Evolutionary conservation across 2,329 filamentous ascomycete genomes (phyloP).

Genomic region (Phyllachora maydis): DNA sequence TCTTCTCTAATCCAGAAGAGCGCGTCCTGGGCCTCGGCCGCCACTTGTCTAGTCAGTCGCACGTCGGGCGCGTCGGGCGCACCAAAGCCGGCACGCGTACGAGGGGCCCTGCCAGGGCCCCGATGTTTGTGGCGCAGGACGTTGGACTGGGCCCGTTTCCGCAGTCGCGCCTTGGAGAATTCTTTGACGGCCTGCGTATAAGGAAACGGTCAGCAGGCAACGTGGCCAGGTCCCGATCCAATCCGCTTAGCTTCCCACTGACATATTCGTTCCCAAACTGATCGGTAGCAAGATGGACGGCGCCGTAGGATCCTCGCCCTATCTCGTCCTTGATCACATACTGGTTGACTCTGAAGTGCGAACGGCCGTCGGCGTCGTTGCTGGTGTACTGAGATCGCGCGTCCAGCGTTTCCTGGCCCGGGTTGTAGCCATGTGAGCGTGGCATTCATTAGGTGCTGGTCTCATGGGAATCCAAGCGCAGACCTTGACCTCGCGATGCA

Average conservation of each 20-base stretch:
- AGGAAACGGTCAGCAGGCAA: slow-evolving; percentile 5
- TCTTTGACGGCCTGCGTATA: slow-evolving; percentile 69
- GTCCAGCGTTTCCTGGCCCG: slow-evolving; percentile 64
- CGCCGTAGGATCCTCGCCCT: slow-evolving; percentile 86
- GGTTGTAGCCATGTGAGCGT: not conserved
- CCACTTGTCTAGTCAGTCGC: slow-evolving; percentile 17
- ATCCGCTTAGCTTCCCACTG: slow-evolving; percentile 14
- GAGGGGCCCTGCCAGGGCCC: slow-evolving; percentile 2
- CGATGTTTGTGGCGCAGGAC: slow-evolving; percentile 30
- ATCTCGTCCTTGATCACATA: slow-evolving; percentile 91
- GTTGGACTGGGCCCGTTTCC: slow-evolving; percentile 79
- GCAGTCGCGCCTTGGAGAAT: slow-evolving; percentile 80
- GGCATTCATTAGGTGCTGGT: slow-evolving; percentile 2
- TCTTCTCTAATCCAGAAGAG: slow-evolving; percentile 84
- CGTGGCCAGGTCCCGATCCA: not conserved
- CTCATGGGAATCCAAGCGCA: slow-evolving; percentile 3
- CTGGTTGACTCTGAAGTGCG: slow-evolving; percentile 81
- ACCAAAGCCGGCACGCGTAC: slow-evolving; percentile 7
- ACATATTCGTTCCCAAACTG: slow-evolving; percentile 89
- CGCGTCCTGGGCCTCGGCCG: slow-evolving; percentile 45
- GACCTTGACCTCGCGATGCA: slow-evolving; percentile 37
- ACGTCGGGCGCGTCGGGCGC: slow-evolving; percentile 5
- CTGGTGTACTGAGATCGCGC: slow-evolving; percentile 73
- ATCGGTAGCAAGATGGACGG: slow-evolving; percentile 77
- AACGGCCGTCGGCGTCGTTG: slow-evolving; percentile 61